Evolutionary conservation across 495 filamentous ascomycete genomes (phyloP), one percentile per base, ranked within the genome.

Genomic region (Xylaria grammica): DNA sequence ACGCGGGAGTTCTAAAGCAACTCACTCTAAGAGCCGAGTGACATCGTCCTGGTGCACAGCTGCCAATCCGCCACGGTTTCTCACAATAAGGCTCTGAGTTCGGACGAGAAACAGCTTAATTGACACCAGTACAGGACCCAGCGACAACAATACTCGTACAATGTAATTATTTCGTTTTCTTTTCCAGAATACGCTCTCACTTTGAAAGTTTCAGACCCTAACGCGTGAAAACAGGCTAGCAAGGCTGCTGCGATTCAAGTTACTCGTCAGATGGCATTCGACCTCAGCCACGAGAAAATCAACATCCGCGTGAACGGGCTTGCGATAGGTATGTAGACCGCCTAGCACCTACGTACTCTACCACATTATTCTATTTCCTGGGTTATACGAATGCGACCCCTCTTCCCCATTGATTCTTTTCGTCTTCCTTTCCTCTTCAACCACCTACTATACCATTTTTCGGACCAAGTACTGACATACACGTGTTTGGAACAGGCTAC

Each of bases 171-270:
- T 19, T 11, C 22, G 0, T 26, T 15, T 58, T 24, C 17, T 26
- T 45, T 26, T 19, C 32, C 13, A 1, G 10, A 19, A 30, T 19
- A 20, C 7, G 19, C 15, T 29, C 15, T 7, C 24, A 3, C 15
- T 6, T 10, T 22, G 15, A 26, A 26, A 42, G 7, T 15, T 1
- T 4, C 29, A 13, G 24, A 20, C 9, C 19, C 13, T 59, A 40
- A 38, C 20, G 8, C 11, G 8, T 7, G 0, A 29, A 20, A 55
- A 48, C 10, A 74, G 71, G 84, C 85, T 10, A 86, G 79, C 70
- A 95, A 95, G 79, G 91, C 87, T 1, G 91, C 90, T 1, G 71
- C 92, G 52, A 81, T 89, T 63, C 91, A 95, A 68, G 69, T 95
- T 60, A 87, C 84, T 58, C 82, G 88, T 45, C 77, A 80, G 70